Percentiles rank a stretch among this genome's conserved stretches.
phyloP scores from a whole-genome alignment of 352 stramenopile genomes.

The Halophytophthora polymorphica region DNA sequence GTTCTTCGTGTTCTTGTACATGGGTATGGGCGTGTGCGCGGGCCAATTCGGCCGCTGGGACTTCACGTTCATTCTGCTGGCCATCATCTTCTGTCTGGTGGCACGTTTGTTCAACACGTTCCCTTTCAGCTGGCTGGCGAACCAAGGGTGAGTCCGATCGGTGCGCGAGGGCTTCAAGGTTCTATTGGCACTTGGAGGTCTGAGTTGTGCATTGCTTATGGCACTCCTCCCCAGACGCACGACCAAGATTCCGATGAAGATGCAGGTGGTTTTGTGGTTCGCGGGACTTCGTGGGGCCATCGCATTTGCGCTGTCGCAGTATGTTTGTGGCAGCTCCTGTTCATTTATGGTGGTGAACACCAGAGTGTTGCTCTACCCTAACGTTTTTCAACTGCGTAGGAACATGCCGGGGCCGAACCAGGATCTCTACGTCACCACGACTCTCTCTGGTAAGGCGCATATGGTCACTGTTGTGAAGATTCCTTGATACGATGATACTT shows the following conservation, averaged over 20 bases:
- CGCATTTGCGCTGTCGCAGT: constrained; percentile 84
- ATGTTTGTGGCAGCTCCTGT: constrained; percentile 10
- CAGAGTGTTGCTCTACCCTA: not conserved
- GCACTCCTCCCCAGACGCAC: constrained; percentile 35
- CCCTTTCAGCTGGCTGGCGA: constrained; percentile 73
- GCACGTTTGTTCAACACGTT: constrained; percentile 94
- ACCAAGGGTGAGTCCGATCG: constrained; percentile 35
- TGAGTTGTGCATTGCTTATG: no score
- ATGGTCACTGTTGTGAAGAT: not conserved
- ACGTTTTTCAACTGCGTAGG: constrained; percentile 13
- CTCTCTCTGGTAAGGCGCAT: constrained; percentile 39
- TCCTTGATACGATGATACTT: not conserved
- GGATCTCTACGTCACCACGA: constrained; percentile 82
- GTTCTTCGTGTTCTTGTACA: constrained; percentile 81
- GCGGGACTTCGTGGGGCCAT: constrained; percentile 86
- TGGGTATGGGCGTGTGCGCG: constrained; percentile 71
- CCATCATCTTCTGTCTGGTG: constrained; percentile 85
- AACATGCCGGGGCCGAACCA: constrained; percentile 94
- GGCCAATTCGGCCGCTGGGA: constrained; percentile 78
- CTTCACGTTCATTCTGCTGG: constrained; percentile 82
- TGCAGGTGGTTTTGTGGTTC: constrained; percentile 93
- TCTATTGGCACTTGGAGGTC: constrained; percentile 1
- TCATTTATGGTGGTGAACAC: not conserved
- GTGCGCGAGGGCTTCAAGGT: not conserved
- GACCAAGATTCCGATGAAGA: constrained; percentile 76